Evolutionary conservation across 768 basidiomycete genomes (phyloP), one percentile per base, ranked within the genome.

Genomic region (Mycena vulgaris): DNA sequence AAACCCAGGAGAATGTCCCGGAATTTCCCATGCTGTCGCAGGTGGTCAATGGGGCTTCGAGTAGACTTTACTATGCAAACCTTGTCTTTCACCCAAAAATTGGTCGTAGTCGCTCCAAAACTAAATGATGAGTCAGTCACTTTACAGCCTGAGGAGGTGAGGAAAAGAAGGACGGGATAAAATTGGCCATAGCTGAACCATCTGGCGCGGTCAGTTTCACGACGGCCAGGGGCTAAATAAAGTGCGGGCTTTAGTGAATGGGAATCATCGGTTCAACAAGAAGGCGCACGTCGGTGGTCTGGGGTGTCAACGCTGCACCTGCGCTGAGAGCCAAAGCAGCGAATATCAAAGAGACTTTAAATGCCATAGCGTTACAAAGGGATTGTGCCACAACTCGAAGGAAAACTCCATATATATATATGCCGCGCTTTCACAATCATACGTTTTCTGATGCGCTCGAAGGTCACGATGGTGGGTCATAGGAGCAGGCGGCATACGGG

Each of bases 1-100:
- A 80, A 88, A 0, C 86, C 87, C 5, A 88, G 79, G 10, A 86
- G 75, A 25, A 88, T 80, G 75, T 88, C 87, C 37, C 85, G 78
- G 66, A 85, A 84, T 11, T 74, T 77, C 13, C 84, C 84, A 63
- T 76, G 61, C 81, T 63, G 47, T 31, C n/a, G 39, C 21, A 8
- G 17, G 4, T 39, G 1, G 35, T 56, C 33, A 56, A 35, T 21
- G 30, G 2, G 27, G 21, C 13, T 21, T n/a, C 27, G n/a, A 37
- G 55, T 14, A 40, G 14, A 30, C 37, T 37, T 17, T 59, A 10
- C 25, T 31, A 33, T 74, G 2, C 68, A 27, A 27, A 79, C 82
- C 75, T 83, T 85, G 77, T 88, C 87, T 65, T 85, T 83, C 1
- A 86, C 85, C 82, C 82, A 87, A 25, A 87, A 80, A 67, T 85